Evolutionary conservation across 176 grass and related monocot species (phyloP).

Genomic region (Oryza brachyantha): DNA sequence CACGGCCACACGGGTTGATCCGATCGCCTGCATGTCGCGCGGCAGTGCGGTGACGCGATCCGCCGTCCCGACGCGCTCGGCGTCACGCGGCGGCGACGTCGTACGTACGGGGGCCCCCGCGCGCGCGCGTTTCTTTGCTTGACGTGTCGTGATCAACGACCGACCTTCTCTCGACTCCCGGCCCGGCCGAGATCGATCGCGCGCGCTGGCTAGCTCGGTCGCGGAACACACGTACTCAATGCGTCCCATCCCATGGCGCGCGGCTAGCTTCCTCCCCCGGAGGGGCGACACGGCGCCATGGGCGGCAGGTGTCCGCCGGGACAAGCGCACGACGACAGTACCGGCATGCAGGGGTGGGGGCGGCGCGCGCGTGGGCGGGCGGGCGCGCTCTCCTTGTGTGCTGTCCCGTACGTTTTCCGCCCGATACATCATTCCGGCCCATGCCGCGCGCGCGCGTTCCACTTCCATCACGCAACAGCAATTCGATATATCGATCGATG

Average conservation of each 20-base stretch:
- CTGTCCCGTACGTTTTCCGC: not conserved
- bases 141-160: too few relatives aligned
- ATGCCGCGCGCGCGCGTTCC: not conserved
- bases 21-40: constrained; percentile 14
- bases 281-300: constrained; percentile 25
- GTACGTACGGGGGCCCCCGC: too few relatives aligned
- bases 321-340: constrained; percentile 36
- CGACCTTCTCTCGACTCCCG: too few relatives aligned
- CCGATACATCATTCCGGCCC: too few relatives aligned
- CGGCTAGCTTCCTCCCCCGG: constrained; percentile 26
- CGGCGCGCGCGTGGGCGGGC: not conserved
- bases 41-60: constrained; percentile 33
- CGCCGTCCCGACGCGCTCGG: constrained; percentile 43
- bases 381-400: not conserved
- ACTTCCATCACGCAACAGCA: not conserved
- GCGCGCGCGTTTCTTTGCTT: too few relatives aligned
- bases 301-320: constrained; percentile 6
- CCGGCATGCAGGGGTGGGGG: not conserved
- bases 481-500: too few relatives aligned
- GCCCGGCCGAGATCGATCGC: not conserved
- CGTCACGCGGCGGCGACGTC: too few relatives aligned
- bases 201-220: too few relatives aligned
- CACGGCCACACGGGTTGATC: too few relatives aligned
- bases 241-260: constrained; percentile 15
- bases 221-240: not conserved